Base-by-base conservation (phyloP, 2,329 filamentous ascomycete genomes). In the Fusarium buxicola region DNA sequence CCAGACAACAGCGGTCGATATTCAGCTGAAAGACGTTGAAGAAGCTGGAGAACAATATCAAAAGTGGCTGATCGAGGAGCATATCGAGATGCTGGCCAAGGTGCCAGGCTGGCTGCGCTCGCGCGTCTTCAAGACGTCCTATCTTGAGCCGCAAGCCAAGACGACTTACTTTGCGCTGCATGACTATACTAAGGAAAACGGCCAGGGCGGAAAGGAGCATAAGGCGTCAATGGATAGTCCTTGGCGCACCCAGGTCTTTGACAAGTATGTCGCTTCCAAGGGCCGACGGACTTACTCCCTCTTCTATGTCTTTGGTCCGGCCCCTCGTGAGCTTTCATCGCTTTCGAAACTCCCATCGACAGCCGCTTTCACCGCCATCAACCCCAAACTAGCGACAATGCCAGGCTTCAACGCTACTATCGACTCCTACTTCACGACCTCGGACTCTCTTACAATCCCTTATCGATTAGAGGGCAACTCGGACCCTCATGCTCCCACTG, bases 41-140 rank as follows among this genome's bases (percentile, higher is more conserved):
- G 73, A 72, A 6, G 85, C 85, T 1, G 78, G 80, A 24, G 80
- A 83, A 18, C 82, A 84, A 39, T 81, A 89, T 51, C 76, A 82
- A 52, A 86, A 82, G 72, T 96, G 91, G 91, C 90, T 91, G 71
- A 78, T 84, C 27, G 86, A 93, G 60, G 91, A 95, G 73, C 91
- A 95, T 73, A 82, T 89, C 16, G 81, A 83, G 3, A 84, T 93
- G 83, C 73, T 96, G 55, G 80, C 88, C 60, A 89, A 89, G 70
- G 84, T 94, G 0, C 89, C 91, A 0, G 92, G 92, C 5, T 96
- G 92, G 91, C 77, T 91, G 57, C 86, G 92, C 32, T 89, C 89
- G 13, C 83, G 92, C 34, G 78, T 89, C 36, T 93, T 89, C 75
- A 83, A 85, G 55, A 90, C 89, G 4, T 89, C 88, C 0, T 81